Evolutionary conservation across 164 flowering plant species (phyloP), one percentile per base, ranked within the genome.

Genomic region (Vitis rupestris): DNA sequence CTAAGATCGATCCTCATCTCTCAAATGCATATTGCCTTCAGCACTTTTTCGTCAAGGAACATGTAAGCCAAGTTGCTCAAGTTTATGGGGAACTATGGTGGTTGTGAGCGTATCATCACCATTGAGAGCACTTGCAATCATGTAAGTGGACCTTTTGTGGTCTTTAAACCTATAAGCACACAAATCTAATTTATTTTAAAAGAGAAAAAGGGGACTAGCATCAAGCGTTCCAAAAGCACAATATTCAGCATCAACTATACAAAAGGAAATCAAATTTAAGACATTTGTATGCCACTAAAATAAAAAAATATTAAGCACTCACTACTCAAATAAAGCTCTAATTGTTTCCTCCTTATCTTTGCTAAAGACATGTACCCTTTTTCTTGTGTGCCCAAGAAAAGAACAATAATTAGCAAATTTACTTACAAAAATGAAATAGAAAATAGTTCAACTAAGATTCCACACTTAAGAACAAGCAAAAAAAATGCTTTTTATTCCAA

Each of bases 41-140:
- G 73, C 65, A 68, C 27, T 81, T 75, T 75, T 89, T 57, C 65
- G 62, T 65, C 67, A 79, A 72, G 89, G 81, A 78, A 75, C 75
- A 59, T 2, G 68, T 31, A 19, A 74, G 50, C 97, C 97, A 74
- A 93, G 93, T 72, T 92, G 91, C 83, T 23, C 91, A 90, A 74
- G 89, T 91, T 23, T 80, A 31, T 86, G 9, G 97, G 79, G 66
- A 31, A 93, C 78, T 82, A 88, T 94, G 15, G 82, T 81, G 53
- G 98, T 77, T 29, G 95, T 83, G 67, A 89, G 78, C 54, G 63
- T 73, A 55, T 79, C 83, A 63, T 79, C 86, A 57, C 81, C 75
- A 76, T 82, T 94, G 71, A 95, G 70, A 68, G 90, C 93, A 75
- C 80, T 87, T 52, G 98, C 97, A 80, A 96, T 96, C 87, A 91